Percentiles rank a stretch among this genome's conserved stretches.
Conservation (phyloP, 2,329 filamentous ascomycete species). For the Fusarium illudens region DNA sequence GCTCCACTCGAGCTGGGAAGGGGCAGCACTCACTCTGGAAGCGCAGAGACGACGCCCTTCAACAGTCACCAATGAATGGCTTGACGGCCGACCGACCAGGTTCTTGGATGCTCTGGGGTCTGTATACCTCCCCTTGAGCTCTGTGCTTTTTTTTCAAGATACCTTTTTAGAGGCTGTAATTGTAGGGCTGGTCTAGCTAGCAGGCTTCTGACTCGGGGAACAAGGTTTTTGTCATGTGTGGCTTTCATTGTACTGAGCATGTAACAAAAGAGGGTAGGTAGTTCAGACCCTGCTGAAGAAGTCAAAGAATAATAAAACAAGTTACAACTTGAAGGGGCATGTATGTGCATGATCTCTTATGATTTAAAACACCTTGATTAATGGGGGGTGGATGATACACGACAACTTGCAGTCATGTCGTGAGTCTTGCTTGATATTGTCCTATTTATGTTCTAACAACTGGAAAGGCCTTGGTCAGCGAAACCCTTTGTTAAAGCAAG, state of each 20-base stretch:
- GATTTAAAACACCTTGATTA: not conserved
- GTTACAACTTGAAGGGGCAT: slow-evolving; percentile 18
- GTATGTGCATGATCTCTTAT: not conserved
- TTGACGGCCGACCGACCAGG: slow-evolving; percentile 4
- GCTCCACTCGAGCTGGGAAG: slow-evolving; percentile 2
- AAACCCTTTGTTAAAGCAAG: slow-evolving; percentile 6
- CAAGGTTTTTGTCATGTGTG: slow-evolving; percentile 21
- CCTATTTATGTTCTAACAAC: slow-evolving; percentile 6
- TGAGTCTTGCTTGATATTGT: not conserved
- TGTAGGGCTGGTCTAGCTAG: slow-evolving; percentile 19
- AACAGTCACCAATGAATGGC: slow-evolving; percentile 9
- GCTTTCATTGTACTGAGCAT: slow-evolving; percentile 36
- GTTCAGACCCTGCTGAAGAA: slow-evolving; percentile 30
- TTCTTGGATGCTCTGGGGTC: slow-evolving; percentile 9
- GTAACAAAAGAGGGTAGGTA: slow-evolving; percentile 29
- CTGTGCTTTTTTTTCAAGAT: slow-evolving; percentile 13
- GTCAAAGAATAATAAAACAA: slow-evolving; percentile 26
- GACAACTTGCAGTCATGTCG: not conserved
- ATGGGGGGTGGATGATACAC: not conserved
- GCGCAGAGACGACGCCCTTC: not conserved
- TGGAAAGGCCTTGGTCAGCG: slow-evolving; percentile 7
- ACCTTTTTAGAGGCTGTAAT: slow-evolving; percentile 9
- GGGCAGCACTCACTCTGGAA: slow-evolving; percentile 8
- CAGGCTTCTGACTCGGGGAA: slow-evolving; percentile 25
- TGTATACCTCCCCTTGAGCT: not conserved